These are phyloP conservation scores for Endoconidiophora polonica DNA, from an alignment of 2,329 filamentous ascomycete species.

Conservation along the genomic window DNA sequence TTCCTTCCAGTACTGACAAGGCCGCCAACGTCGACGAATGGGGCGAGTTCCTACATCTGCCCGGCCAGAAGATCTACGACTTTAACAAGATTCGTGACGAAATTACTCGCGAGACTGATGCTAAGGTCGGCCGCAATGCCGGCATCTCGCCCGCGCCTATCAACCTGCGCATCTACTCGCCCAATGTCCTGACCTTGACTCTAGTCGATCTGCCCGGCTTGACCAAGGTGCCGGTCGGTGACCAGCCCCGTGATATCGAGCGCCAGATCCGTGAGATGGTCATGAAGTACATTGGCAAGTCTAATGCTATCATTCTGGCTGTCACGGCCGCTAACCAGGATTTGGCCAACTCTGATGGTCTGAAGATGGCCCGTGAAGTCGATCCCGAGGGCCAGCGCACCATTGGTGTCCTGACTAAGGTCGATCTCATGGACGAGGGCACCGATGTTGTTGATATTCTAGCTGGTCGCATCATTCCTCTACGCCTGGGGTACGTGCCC, in stretches of 20 bases:
- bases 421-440: slow-evolving; percentile 96
- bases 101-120: slow-evolving; percentile 89
- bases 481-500: slow-evolving; percentile 87
- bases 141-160: slow-evolving; percentile 95
- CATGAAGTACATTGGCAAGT: slow-evolving; percentile 94
- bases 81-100: slow-evolving; percentile 98
- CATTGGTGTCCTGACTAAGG: slow-evolving; percentile 96
- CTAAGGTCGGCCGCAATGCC: slow-evolving; percentile 88
- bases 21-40: slow-evolving; percentile 89
- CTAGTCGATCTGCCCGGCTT: slow-evolving; percentile 91
- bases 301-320: slow-evolving; percentile 92
- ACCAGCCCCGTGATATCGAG: slow-evolving; percentile 94
- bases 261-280: slow-evolving; percentile 96
- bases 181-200: slow-evolving; percentile 91
- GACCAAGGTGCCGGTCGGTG: slow-evolving; percentile 91
- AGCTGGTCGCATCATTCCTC: slow-evolving; percentile 88
- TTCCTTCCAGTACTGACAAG: slow-evolving; percentile 56
- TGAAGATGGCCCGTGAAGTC: slow-evolving; percentile 91
- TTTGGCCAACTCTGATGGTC: slow-evolving; percentile 92
- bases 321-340: slow-evolving; percentile 95
- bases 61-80: slow-evolving; percentile 92
- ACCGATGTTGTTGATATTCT: slow-evolving; percentile 98
- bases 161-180: slow-evolving; percentile 95
- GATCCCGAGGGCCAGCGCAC: slow-evolving; percentile 95
- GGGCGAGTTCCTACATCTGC: slow-evolving; percentile 97